Evolutionary conservation across 495 filamentous ascomycete genomes (phyloP), one percentile per base, ranked within the genome.

Genomic region (Neurospora cerealis): DNA sequence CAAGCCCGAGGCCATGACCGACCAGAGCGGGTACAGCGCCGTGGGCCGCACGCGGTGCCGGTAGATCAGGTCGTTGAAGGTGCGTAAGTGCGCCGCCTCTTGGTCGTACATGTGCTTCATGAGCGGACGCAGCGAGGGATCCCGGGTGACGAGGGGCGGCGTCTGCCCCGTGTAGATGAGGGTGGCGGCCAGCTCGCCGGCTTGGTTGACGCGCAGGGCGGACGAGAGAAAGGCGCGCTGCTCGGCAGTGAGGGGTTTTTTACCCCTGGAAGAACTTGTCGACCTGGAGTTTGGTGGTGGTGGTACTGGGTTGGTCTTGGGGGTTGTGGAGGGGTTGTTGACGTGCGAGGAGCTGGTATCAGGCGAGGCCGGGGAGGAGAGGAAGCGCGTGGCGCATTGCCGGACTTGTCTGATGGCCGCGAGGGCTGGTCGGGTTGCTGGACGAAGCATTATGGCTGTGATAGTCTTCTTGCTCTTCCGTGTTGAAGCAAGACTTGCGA

Each of bases 31-130:
- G 78, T 96, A 97, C 87, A 99, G 92, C 37, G 92, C 93, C 8
- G 96, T 98, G 0, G 96, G 96, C 0, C 96, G 95, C 17, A 99
- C 88, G 69, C 95, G 93, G 81, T 99, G 96, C 72, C 91, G 91
- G 4, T 93, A 91, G 21, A 98, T 83, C 11, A 98, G 88, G 1
- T 82, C 71, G 81, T 97, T 97, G 89, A 99, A 99, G 70, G 89
- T 93, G 17, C 83, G 78, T 74, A 98, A 89, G 81, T 99, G 96
- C 9, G 88, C 89, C 7, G 91, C 93, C 85, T 99, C 96, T 80
- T 99, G 96, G 76, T 95, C 93, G 86, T 97, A 94, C 96, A 99
- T 99, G 85, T 98, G 96, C 73, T 91, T 89, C 93, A 99, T 97
- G 21, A 98, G 83, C 0, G 93, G 90, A 17, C 92, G 90, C 28